Percentiles rank a stretch among this genome's conserved stretches.
phyloP scores from a whole-genome alignment of 176 grass and related monocot species.

The Phoenix roebelenii region DNA sequence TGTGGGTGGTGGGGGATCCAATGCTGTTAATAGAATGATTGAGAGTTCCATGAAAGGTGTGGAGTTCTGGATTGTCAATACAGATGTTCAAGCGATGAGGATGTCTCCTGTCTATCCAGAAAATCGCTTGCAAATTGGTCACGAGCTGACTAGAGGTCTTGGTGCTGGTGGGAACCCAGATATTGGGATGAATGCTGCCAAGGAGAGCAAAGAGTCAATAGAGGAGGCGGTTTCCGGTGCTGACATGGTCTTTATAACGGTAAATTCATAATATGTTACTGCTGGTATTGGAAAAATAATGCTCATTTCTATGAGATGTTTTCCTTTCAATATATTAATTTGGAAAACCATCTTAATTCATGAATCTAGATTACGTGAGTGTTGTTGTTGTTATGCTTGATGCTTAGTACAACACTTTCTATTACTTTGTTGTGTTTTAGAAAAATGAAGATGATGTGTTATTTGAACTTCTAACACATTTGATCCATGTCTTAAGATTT shows the following conservation, averaged over 20 bases:
- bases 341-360: too few relatives aligned
- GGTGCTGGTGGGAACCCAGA: conserved; percentile 15
- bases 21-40: conserved; percentile 19
- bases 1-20: conserved; percentile 16
- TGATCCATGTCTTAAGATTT: too few relatives aligned
- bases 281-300: too few relatives aligned
- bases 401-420: too few relatives aligned
- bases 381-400: too few relatives aligned
- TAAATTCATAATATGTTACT: conserved; percentile 1
- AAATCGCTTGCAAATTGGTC: conserved; percentile 20
- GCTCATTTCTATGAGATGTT: too few relatives aligned
- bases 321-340: too few relatives aligned
- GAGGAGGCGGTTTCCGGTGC: conserved; percentile 6
- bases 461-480: too few relatives aligned
- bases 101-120: conserved; percentile 16
- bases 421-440: too few relatives aligned
- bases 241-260: conserved; percentile 18
- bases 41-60: conserved; percentile 21
- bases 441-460: too few relatives aligned
- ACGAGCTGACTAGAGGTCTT: conserved; percentile 10
- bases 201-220: conserved; percentile 12
- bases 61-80: conserved; percentile 18
- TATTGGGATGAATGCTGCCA: conserved; percentile 18
- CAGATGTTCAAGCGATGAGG: conserved; percentile 16
- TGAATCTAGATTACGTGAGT: too few relatives aligned